Evolutionary conservation across 441 rosid genomes (phyloP), one percentile per base, ranked within the genome.

Genomic region (Jatropha multifida): DNA sequence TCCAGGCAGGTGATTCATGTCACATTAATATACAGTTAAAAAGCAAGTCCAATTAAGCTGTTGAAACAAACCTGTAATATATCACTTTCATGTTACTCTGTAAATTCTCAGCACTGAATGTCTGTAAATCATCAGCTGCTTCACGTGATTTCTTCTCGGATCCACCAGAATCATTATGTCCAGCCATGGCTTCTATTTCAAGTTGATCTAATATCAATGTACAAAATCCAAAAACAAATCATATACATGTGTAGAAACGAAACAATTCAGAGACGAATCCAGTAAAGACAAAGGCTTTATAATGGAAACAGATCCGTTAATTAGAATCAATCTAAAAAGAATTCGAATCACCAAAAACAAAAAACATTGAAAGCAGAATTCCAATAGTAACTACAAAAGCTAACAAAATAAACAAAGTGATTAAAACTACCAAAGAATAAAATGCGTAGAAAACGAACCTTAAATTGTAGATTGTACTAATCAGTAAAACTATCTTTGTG

Each of bases 61-160:
- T 42, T 4, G 67, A 81, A 85, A 78, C 83, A 59, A 66, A 93
- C 98, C 99, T 92, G 94, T 93, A 93, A 74, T 91, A 92, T 62
- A 92, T 86, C 38, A 92, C 84, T 90, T 92, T 96, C 92, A 90
- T 85, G 87, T 96, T 96, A 78, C 85, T 94, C 78, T 91, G 99
- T 80, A 94, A 66, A 85, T 92, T 90, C 87, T 94, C 98, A 5
- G 83, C 88, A 65, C 81, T 91, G 73, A 88, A 90, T 69, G 83
- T 91, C 40, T 88, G 93, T 64, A 94, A 78, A 75, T 92, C 94
- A 80, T 76, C 83, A 60, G 83, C 64, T 48, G 76, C 79, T 15
- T 90, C 96, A 66, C 84, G 86, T 48, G 91, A 83, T 80, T 85
- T 91, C 88, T 86, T 90, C 78, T 87, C 90, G 3, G 91, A 83